Evolutionary conservation across 257 asterid genomes (phyloP).

Genomic region (Coffea eugenioides): DNA sequence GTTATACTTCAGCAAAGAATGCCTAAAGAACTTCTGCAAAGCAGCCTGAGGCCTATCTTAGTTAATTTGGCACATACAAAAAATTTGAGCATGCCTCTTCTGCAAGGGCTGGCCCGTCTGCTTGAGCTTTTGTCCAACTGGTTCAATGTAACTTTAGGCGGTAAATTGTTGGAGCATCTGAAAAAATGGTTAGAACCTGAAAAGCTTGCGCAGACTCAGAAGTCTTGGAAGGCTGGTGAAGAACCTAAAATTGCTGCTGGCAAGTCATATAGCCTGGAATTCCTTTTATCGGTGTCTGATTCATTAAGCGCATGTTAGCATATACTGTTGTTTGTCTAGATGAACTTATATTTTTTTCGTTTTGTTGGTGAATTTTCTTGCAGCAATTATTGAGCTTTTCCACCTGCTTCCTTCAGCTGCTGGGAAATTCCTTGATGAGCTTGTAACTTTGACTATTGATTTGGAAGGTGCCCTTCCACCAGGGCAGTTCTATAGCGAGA

Average conservation of each 20-base stretch:
- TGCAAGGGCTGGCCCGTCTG: constrained; percentile 97
- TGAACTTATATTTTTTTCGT: constrained; percentile 14
- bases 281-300: constrained; percentile 9
- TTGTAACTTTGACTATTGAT: constrained; percentile 93
- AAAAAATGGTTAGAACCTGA: constrained; percentile 99
- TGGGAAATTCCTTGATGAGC: constrained; percentile 96
- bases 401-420: constrained; percentile 98
- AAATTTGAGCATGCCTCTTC: constrained; percentile 97
- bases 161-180: constrained; percentile 97
- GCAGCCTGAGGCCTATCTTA: constrained; percentile 97
- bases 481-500: constrained; percentile 95
- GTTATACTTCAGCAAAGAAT: constrained; percentile 93
- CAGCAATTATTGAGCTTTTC: constrained; percentile 99
- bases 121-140: constrained; percentile 97
- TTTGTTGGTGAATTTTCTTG: constrained; percentile 29
- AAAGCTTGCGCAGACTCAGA: constrained; percentile 88
- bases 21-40: constrained; percentile 99
- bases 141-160: constrained; percentile 99
- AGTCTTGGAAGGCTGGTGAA: constrained; percentile 99
- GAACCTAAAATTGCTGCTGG: constrained; percentile 99
- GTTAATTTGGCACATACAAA: constrained; percentile 97
- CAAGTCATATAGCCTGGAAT: constrained; percentile 34
- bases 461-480: constrained; percentile 97
- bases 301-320: neutral
- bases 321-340: constrained; percentile 1